Conservation (phyloP, 2,329 filamentous ascomycete species). For the Juglanconis juglandina region DNA sequence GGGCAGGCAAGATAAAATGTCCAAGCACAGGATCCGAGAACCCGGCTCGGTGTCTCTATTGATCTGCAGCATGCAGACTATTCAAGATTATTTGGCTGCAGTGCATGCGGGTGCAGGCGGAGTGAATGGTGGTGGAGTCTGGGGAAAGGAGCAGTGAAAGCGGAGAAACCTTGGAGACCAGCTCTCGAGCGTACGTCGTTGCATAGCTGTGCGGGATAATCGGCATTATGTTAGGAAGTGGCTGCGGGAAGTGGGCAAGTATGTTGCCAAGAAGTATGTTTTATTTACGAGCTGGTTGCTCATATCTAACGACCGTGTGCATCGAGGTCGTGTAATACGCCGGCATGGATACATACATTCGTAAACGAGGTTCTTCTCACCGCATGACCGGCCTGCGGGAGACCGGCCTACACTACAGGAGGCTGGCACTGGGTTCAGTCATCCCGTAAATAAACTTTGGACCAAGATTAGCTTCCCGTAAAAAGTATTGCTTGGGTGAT, state of each 20-base stretch:
- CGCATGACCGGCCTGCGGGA: too few relatives aligned
- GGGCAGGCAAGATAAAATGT: background rate
- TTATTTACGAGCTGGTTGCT: background rate
- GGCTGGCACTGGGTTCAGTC: background rate
- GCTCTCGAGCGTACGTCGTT: too few relatives aligned
- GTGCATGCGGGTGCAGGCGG: background rate
- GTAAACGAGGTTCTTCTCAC: too few relatives aligned
- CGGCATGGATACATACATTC: background rate
- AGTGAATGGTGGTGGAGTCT: background rate
- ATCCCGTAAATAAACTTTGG: too few relatives aligned
- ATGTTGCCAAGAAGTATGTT: background rate
- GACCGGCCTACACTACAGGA: background rate
- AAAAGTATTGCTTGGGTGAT: too few relatives aligned
- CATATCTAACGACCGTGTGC: background rate
- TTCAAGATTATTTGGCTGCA: background rate
- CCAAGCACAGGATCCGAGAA: background rate
- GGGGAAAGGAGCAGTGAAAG: constrained; percentile 4
- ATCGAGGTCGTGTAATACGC: background rate
- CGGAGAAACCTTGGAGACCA: background rate
- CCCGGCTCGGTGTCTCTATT: background rate
- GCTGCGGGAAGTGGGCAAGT: background rate
- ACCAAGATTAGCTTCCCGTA: too few relatives aligned
- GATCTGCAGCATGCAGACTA: background rate
- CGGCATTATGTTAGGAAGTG: background rate
- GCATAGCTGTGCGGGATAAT: too few relatives aligned